Evolutionary conservation across 2,329 filamentous ascomycete species (phyloP).

Genomic region (Aspergillus alliaceus): DNA sequence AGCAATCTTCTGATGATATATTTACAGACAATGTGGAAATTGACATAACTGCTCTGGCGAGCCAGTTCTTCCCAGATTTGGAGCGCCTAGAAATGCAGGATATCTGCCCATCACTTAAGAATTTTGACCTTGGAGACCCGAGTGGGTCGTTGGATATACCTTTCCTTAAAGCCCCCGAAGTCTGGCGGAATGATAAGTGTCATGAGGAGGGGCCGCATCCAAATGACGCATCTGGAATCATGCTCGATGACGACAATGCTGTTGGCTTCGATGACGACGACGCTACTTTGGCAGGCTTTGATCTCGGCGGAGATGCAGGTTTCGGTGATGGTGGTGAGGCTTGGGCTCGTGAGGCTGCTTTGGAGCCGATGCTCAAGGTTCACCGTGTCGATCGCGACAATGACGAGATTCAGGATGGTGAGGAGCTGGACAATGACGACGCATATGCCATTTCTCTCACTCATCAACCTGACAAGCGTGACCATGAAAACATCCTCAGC

Average conservation of each 20-base stretch:
- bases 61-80: slow-evolving; percentile 84
- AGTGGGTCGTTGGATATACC: slow-evolving; percentile 85
- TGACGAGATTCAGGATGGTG: slow-evolving; percentile 53
- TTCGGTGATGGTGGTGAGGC: slow-evolving; percentile 96
- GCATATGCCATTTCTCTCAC: slow-evolving; percentile 80
- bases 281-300: slow-evolving; percentile 67
- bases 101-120: slow-evolving; percentile 92
- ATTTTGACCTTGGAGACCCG: slow-evolving; percentile 84
- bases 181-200: slow-evolving; percentile 72
- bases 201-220: slow-evolving; percentile 53
- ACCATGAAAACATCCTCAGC: slow-evolving; percentile 92
- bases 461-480: slow-evolving; percentile 64
- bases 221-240: slow-evolving; percentile 73
- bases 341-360: slow-evolving; percentile 86
- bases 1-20: slow-evolving; percentile 36
- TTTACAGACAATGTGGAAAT: slow-evolving; percentile 66
- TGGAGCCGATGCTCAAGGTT: slow-evolving; percentile 82
- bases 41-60: slow-evolving; percentile 71
- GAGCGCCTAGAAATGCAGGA: slow-evolving; percentile 77
- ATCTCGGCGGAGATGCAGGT: slow-evolving; percentile 68
- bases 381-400: slow-evolving; percentile 57
- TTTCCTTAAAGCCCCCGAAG: slow-evolving; percentile 84
- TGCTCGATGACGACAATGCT: slow-evolving; percentile 83
- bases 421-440: slow-evolving; percentile 64
- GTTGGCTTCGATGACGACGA: slow-evolving; percentile 82